These are phyloP conservation scores for Aegilops longissima DNA, from an alignment of 176 grass and related monocot genomes.

Conservation along the genomic window DNA sequence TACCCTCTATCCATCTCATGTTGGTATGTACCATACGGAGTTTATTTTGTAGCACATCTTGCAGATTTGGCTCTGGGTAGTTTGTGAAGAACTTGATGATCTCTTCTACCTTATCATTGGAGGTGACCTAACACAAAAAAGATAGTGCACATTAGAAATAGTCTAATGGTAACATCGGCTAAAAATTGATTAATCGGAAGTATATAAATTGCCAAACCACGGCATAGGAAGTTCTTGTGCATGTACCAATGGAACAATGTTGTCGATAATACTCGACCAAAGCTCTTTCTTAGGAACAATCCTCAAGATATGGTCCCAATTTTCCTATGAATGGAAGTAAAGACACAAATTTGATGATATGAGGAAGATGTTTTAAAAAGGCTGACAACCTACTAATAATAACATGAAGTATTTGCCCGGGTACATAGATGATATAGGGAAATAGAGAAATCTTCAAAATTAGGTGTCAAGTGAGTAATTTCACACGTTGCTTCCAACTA, in stretches of 20 bases:
- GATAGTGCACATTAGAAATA: background rate
- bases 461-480: too few species aligned
- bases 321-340: conserved; percentile 37
- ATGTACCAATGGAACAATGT: background rate
- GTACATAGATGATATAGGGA: too few species aligned
- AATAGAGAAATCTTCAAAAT: too few species aligned
- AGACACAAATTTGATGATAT: conserved; percentile 15
- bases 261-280: background rate
- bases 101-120: conserved; percentile 59
- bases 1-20: conserved; percentile 51
- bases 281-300: conserved; percentile 21
- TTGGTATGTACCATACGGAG: conserved; percentile 43
- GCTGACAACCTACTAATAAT: background rate
- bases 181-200: background rate
- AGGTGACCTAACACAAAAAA: conserved; percentile 54
- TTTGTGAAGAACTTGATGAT: conserved; percentile 55
- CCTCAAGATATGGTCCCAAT: conserved; percentile 63
- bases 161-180: background rate
- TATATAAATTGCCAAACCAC: background rate
- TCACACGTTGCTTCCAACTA: too few species aligned
- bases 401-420: background rate
- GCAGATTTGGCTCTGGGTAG: conserved; percentile 36
- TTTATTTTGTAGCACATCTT: conserved; percentile 50
- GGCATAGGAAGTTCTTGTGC: background rate
- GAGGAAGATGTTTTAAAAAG: background rate